Evolutionary conservation across 352 stramenopile species (phyloP).

Genomic region (Globisporangium camurandrum): DNA sequence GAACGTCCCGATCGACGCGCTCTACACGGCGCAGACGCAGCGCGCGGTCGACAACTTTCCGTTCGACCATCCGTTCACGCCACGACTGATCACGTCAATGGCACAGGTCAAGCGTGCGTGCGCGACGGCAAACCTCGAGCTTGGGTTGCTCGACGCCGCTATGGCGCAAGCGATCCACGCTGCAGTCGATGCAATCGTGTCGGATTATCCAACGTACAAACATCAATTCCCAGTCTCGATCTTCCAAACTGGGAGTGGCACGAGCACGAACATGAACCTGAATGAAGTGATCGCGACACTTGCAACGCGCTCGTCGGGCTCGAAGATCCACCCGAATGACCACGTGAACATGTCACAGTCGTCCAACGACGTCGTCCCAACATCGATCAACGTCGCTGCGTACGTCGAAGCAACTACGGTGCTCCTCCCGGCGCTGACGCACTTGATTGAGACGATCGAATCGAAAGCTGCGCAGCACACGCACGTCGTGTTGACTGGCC

Average conservation of each 20-base stretch:
- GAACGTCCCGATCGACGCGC: constrained; percentile 33
- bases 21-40: constrained; percentile 51
- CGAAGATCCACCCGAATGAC: constrained; percentile 80
- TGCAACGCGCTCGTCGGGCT: constrained; percentile 60
- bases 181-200: constrained; percentile 24
- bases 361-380: constrained; percentile 60
- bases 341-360: constrained; percentile 71
- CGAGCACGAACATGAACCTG: constrained; percentile 98
- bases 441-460: constrained; percentile 27
- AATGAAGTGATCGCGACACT: constrained; percentile 95
- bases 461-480: constrained; percentile 29
- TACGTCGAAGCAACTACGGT: constrained; percentile 41
- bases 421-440: constrained; percentile 54
- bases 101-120: constrained; percentile 43
- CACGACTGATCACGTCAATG: constrained; percentile 30
- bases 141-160: constrained; percentile 26
- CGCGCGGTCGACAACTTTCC: constrained; percentile 44
- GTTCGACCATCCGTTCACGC: constrained; percentile 36
- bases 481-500: constrained; percentile 46
- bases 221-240: constrained; percentile 50
- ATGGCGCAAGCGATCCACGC: constrained; percentile 28
- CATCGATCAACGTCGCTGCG: constrained; percentile 39
- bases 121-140: constrained; percentile 31
- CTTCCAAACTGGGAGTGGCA: constrained; percentile 91
- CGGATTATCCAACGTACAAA: constrained; percentile 21